A percentile compares a stretch with the other conserved stretches of the same genome.
phyloP scores from a whole-genome alignment of 352 stramenopile genomes.

The Blastocystis sp. region DNA sequence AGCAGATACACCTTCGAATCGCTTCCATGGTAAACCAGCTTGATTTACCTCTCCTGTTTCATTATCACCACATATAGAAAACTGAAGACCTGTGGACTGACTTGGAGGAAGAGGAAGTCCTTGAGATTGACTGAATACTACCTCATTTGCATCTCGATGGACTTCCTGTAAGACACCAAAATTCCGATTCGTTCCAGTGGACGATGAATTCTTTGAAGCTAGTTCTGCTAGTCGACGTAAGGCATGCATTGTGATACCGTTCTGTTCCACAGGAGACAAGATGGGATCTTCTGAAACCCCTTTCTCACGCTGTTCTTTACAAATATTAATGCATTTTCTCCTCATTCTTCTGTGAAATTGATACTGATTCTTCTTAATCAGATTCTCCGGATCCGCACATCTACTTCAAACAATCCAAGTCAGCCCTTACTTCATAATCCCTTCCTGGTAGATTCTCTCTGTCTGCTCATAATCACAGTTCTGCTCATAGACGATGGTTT shows the following conservation, averaged over 20 bases:
- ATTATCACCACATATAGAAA: constrained; percentile 1
- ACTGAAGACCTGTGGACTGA: not conserved
- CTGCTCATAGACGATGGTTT: constrained; percentile 23
- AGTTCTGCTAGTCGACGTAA: not conserved
- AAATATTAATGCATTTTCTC: constrained; percentile 48
- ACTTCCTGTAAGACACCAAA: constrained; percentile 35
- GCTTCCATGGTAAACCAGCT: not conserved
- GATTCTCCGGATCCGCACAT: constrained; percentile 5
- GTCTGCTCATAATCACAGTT: constrained; percentile 47
- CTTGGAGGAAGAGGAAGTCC: not conserved
- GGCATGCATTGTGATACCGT: constrained; percentile 7
- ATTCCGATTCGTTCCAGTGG: not conserved
- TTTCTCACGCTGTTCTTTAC: constrained; percentile 3
- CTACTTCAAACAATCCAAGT: not conserved
- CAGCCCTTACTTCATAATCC: constrained; percentile 3
- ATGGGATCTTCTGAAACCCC: not conserved
- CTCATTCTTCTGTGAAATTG: constrained; percentile 50
- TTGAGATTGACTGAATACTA: not conserved
- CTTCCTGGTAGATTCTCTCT: constrained; percentile 40
- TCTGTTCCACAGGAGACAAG: constrained; percentile 9
- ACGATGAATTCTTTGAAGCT: not conserved
- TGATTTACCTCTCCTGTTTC: not conserved
- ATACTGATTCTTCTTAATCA: constrained; percentile 30
- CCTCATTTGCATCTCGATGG: not conserved
- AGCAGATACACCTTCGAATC: not conserved